A percentile compares a stretch with the other conserved stretches of the same genome.
phyloP scores from a whole-genome alignment of 805 yeast genomes.

The Deakozyma indianensis region DNA sequence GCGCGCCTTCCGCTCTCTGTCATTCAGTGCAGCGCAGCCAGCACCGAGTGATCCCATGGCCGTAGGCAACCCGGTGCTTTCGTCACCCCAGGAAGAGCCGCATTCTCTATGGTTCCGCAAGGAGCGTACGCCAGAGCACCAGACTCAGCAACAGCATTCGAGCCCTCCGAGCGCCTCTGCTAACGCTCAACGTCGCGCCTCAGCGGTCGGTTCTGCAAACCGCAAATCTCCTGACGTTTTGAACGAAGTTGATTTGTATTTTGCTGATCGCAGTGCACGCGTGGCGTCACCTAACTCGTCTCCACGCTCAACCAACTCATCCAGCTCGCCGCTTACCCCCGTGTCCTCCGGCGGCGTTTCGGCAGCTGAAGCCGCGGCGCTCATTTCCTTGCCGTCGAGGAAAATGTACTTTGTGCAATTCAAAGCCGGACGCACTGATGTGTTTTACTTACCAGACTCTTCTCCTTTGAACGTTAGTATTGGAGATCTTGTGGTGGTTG shows the following conservation, averaged over 20 bases:
- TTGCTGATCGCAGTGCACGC: neutral
- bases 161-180: no score
- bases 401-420: constrained; percentile 51
- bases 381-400: neutral
- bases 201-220: neutral
- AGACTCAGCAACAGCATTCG: neutral
- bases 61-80: neutral
- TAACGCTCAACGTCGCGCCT: no score
- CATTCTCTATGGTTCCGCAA: neutral
- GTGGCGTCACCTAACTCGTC: neutral
- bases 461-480: constrained; percentile 25
- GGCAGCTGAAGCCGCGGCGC: neutral
- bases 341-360: neutral
- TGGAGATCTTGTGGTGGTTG: constrained; percentile 67
- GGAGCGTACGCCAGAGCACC: neutral
- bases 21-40: neutral
- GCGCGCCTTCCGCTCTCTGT: neutral
- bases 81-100: neutral
- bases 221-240: neutral
- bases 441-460: constrained; percentile 43
- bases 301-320: neutral
- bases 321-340: neutral
- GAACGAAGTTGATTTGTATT: neutral
- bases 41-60: neutral
- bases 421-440: constrained; percentile 69